Evolutionary conservation across 2,329 filamentous ascomycete genomes (phyloP).

Genomic region (Colletotrichum abscissum): DNA sequence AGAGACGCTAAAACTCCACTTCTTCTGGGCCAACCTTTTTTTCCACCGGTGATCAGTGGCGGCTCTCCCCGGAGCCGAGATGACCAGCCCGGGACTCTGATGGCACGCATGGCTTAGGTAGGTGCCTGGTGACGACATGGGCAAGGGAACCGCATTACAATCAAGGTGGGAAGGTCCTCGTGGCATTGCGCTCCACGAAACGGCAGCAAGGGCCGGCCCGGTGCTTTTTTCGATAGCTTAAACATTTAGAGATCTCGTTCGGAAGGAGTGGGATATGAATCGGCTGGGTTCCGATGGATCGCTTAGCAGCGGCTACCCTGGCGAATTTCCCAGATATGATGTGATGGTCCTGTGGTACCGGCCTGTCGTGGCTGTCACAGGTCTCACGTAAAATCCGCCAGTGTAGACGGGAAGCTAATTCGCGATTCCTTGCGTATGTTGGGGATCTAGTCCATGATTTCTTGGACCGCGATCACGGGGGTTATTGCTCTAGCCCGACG

Average conservation of each 20-base stretch:
- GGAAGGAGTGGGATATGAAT: not conserved
- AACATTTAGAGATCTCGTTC: not conserved
- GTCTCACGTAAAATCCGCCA: too few species aligned
- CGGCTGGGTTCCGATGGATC: not conserved
- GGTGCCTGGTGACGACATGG: not conserved
- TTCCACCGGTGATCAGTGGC: not conserved
- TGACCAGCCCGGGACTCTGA: not conserved
- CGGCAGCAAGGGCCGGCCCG: not conserved
- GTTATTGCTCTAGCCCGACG: too few species aligned
- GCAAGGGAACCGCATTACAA: not conserved
- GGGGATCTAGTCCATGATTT: too few species aligned
- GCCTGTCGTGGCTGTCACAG: too few species aligned
- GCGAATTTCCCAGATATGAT: too few species aligned
- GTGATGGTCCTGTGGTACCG: too few species aligned
- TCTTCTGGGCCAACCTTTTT: not conserved
- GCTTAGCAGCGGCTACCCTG: too few species aligned
- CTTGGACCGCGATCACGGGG: too few species aligned
- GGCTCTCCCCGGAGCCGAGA: not conserved
- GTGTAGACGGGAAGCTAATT: too few species aligned
- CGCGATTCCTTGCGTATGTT: too few species aligned
- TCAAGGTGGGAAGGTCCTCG: not conserved
- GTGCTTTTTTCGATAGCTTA: not conserved
- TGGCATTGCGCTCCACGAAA: not conserved
- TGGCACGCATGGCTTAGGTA: not conserved
- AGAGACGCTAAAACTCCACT: not conserved